phyloP scores from a whole-genome alignment of 306 rosid genomes.

The Glycine soja region DNA sequence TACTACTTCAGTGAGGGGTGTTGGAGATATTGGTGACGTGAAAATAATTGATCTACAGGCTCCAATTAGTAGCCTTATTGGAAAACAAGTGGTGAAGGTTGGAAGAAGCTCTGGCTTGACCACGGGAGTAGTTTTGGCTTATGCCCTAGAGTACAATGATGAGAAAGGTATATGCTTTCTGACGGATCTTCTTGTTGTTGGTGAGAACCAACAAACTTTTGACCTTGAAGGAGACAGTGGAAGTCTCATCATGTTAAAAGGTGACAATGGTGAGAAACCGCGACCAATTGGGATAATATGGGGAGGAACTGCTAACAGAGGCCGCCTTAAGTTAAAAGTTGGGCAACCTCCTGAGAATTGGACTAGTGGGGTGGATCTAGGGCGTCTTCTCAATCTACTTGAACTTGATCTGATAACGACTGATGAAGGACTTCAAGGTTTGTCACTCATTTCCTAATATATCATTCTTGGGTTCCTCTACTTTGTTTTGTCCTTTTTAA shows the following conservation, averaged over 20 bases:
- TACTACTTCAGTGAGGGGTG: slow-evolving; percentile 85
- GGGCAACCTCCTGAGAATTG: slow-evolving; percentile 99
- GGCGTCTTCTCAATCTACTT: slow-evolving; percentile 93
- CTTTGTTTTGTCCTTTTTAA: not conserved
- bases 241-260: slow-evolving; percentile 90
- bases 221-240: slow-evolving; percentile 99
- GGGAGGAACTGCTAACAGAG: slow-evolving; percentile 99
- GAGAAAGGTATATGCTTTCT: slow-evolving; percentile 99
- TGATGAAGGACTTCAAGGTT: slow-evolving; percentile 93
- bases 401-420: slow-evolving; percentile 94
- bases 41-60: slow-evolving; percentile 89
- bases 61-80: slow-evolving; percentile 85
- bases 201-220: slow-evolving; percentile 97
- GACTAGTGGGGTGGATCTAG: slow-evolving; percentile 99
- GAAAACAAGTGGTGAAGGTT: slow-evolving; percentile 95
- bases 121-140: slow-evolving; percentile 90
- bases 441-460: slow-evolving; percentile 40
- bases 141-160: slow-evolving; percentile 96
- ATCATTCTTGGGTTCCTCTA: slow-evolving; percentile 8
- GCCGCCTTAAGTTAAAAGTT: slow-evolving; percentile 91
- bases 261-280: slow-evolving; percentile 82
- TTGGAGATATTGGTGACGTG: slow-evolving; percentile 85
- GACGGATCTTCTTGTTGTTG: slow-evolving; percentile 97
- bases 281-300: slow-evolving; percentile 95
- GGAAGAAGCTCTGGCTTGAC: slow-evolving; percentile 99